phyloP scores from a whole-genome alignment of 371 early-diverging fungal species.

The Syncephalastrum sp. region DNA sequence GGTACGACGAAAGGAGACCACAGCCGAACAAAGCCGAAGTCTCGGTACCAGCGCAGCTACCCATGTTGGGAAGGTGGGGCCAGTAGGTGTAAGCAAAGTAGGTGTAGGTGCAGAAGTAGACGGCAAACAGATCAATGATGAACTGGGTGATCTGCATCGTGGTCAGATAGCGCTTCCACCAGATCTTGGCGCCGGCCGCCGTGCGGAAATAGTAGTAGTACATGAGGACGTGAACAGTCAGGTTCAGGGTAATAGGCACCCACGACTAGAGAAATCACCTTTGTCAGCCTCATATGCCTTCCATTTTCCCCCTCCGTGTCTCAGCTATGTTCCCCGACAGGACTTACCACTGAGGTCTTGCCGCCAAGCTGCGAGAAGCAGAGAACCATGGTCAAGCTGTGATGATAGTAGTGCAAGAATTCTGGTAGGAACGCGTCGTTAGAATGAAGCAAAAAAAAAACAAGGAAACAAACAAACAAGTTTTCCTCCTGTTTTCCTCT shows the following conservation, averaged over 20 bases:
- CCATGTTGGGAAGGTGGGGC: constrained; percentile 63
- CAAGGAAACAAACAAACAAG: not conserved
- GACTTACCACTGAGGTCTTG: constrained; percentile 69
- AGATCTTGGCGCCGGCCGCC: constrained; percentile 73
- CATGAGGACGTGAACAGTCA: constrained; percentile 89
- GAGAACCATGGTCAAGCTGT: constrained; percentile 75
- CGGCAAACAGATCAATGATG: constrained; percentile 72
- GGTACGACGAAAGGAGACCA: constrained; percentile 72
- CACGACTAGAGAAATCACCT: constrained; percentile 34
- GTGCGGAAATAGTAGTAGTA: constrained; percentile 89
- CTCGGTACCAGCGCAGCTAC: constrained; percentile 74
- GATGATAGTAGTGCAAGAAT: constrained; percentile 86
- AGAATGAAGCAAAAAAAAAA: not conserved
- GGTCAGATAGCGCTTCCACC: constrained; percentile 91
- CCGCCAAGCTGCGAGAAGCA: constrained; percentile 65
- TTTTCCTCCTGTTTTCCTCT: not conserved
- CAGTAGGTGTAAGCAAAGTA: constrained; percentile 63
- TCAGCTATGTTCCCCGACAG: not conserved
- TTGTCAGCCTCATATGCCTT: not conserved
- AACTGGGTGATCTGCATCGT: constrained; percentile 88
- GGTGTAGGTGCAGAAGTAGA: constrained; percentile 74
- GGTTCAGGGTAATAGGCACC: constrained; percentile 76
- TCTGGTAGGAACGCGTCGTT: constrained; percentile 26
- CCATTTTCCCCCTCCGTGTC: not conserved
- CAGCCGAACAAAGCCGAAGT: constrained; percentile 78